Conservation (phyloP, 202 grass and related monocot species). For the Setaria viridis region DNA sequence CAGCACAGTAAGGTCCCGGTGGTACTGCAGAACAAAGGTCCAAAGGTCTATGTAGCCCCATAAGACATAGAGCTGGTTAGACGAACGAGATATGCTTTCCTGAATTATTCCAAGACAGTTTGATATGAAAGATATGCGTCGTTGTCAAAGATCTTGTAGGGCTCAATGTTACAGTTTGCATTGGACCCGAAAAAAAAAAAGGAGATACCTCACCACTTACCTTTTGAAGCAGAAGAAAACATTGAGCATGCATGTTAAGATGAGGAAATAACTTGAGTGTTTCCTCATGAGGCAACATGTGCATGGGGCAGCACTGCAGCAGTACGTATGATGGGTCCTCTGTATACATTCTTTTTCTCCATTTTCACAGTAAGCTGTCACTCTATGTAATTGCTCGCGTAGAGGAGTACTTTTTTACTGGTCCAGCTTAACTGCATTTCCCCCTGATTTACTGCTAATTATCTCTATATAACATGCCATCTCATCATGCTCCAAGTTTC, state of each 20-base stretch:
- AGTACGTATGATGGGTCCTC: not conserved
- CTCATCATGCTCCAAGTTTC: not conserved
- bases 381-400: not conserved
- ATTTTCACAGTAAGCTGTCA: slow-evolving; percentile 14
- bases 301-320: slow-evolving; percentile 1
- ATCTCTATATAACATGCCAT: slow-evolving; percentile 1
- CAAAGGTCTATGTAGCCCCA: slow-evolving; percentile 13
- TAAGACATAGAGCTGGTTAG: slow-evolving; percentile 33
- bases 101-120: slow-evolving; percentile 54
- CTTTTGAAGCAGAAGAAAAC: slow-evolving; percentile 33
- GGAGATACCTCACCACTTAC: slow-evolving; percentile 35
- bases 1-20: slow-evolving; percentile 44
- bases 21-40: slow-evolving; percentile 32
- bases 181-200: slow-evolving; percentile 32
- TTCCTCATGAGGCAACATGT: not conserved
- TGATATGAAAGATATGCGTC: slow-evolving; percentile 49
- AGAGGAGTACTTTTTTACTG: not conserved
- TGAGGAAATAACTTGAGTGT: not conserved
- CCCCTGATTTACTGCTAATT: not conserved
- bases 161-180: slow-evolving; percentile 42
- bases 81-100: slow-evolving; percentile 46
- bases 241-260: slow-evolving; percentile 26
- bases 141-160: slow-evolving; percentile 58
- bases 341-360: not conserved
- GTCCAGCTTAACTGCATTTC: not conserved